phyloP scores from a whole-genome alignment of 192 early-diverging fungal genomes.

The Kickxella alabastrina region DNA sequence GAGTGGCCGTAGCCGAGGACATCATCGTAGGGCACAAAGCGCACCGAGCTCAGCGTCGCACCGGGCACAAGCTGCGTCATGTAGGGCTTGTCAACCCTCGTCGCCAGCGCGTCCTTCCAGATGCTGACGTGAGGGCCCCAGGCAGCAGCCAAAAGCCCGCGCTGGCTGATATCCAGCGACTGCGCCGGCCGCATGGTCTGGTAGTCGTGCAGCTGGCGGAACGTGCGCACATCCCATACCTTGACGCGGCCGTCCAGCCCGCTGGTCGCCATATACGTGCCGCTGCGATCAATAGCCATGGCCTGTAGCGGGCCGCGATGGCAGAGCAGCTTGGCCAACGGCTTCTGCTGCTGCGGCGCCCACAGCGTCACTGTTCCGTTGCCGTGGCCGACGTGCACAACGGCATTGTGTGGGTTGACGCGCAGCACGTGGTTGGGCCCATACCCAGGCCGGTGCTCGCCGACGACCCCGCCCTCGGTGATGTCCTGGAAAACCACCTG shows the following conservation, averaged over 20 bases:
- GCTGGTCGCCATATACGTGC: constrained; percentile 85
- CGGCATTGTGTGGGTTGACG: constrained; percentile 87
- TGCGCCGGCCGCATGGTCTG: constrained; percentile 72
- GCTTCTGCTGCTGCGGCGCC: constrained; percentile 77
- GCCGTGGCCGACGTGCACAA: constrained; percentile 86
- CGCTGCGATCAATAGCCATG: constrained; percentile 74
- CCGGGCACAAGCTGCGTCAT: constrained; percentile 72
- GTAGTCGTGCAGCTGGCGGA: constrained; percentile 77
- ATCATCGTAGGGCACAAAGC: constrained; percentile 96
- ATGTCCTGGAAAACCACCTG: constrained; percentile 90
- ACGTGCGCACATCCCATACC: constrained; percentile 90
- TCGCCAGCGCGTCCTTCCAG: constrained; percentile 84
- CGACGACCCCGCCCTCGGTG: constrained; percentile 81
- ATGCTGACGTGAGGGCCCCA: constrained; percentile 74
- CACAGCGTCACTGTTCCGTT: constrained; percentile 90
- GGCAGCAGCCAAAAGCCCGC: constrained; percentile 78
- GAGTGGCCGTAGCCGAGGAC: constrained; percentile 81
- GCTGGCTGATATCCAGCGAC: constrained; percentile 77
- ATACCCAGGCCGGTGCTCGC: constrained; percentile 70
- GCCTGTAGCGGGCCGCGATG: constrained; percentile 83
- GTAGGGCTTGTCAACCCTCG: constrained; percentile 79
- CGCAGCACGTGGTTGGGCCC: constrained; percentile 80
- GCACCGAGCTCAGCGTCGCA: constrained; percentile 50
- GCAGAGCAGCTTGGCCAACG: constrained; percentile 92
- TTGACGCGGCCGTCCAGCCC: constrained; percentile 88